Conservation (phyloP, 768 basidiomycete species). For the Hysterangium stoloniferum region DNA sequence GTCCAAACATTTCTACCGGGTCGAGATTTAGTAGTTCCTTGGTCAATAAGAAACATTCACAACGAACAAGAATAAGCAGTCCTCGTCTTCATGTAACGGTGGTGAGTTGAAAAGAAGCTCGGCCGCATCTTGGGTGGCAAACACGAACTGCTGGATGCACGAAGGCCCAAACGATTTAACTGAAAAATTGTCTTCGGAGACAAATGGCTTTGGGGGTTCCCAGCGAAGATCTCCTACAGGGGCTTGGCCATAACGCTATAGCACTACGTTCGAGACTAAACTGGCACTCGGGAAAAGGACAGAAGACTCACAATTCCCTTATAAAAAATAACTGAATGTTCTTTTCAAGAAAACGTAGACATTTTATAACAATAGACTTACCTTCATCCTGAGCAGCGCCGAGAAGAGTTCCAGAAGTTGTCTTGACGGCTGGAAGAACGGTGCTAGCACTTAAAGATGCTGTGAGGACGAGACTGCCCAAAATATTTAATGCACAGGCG, state of each 20-base stretch:
- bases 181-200: background rate
- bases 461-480: background rate
- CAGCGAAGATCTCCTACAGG: conserved; percentile 5
- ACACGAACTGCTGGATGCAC: conserved; percentile 6
- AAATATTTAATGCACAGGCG: background rate
- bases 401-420: conserved; percentile 3
- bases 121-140: background rate
- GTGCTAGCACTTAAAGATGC: background rate
- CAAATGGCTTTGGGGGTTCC: conserved; percentile 4
- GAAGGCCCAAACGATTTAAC: background rate
- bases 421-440: background rate
- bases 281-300: background rate
- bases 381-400: conserved; percentile 1
- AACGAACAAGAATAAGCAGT: conserved; percentile 4
- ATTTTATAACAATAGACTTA: background rate
- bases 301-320: conserved; percentile 4
- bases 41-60: background rate
- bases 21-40: background rate
- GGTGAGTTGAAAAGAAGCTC: conserved; percentile 4
- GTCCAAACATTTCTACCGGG: conserved; percentile 2
- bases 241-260: conserved; percentile 1
- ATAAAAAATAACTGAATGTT: conserved; percentile 3
- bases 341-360: background rate
- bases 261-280: background rate
- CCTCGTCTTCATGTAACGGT: conserved; percentile 3